phyloP scores from a whole-genome alignment of 2,329 filamentous ascomycete species.

The Diaporthe sp. region DNA sequence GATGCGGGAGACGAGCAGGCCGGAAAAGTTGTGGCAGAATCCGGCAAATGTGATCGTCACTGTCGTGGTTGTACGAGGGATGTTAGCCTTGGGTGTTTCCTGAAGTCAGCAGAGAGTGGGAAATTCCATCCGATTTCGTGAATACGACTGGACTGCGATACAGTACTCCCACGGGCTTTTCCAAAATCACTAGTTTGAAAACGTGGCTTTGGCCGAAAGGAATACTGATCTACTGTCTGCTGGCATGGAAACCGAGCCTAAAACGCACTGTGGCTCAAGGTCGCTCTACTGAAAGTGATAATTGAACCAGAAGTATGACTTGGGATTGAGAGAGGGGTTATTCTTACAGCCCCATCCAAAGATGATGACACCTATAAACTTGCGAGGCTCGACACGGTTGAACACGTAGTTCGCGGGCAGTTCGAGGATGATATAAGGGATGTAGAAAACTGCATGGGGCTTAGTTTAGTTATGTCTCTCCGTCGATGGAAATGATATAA shows the following conservation, averaged over 20 bases:
- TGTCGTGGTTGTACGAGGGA: not conserved
- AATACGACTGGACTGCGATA: not conserved
- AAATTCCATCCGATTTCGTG: not conserved
- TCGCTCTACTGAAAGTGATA: not conserved
- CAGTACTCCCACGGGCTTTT: not conserved
- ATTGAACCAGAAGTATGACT: not conserved
- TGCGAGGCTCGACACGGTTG: slow-evolving; percentile 25
- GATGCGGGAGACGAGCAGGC: slow-evolving; percentile 35
- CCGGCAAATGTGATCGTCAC: slow-evolving; percentile 6
- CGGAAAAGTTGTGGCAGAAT: slow-evolving; percentile 5
- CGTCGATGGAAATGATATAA: not conserved
- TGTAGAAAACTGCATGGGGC: slow-evolving; percentile 7
- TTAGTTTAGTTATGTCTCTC: not conserved
- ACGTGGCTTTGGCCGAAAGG: not conserved
- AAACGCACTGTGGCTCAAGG: not conserved
- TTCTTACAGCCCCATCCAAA: slow-evolving; percentile 17
- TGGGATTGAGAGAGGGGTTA: not conserved
- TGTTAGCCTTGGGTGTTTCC: not conserved
- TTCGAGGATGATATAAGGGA: slow-evolving; percentile 28
- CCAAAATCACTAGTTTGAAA: not conserved
- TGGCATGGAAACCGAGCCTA: not conserved
- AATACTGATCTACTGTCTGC: not conserved
- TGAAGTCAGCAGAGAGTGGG: too few species aligned
- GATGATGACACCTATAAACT: slow-evolving; percentile 8
- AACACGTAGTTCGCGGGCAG: slow-evolving; percentile 11